These are phyloP conservation scores for Naegleria lovaniensis DNA, from an alignment of 208 protist genomes.

Conservation along the genomic window DNA sequence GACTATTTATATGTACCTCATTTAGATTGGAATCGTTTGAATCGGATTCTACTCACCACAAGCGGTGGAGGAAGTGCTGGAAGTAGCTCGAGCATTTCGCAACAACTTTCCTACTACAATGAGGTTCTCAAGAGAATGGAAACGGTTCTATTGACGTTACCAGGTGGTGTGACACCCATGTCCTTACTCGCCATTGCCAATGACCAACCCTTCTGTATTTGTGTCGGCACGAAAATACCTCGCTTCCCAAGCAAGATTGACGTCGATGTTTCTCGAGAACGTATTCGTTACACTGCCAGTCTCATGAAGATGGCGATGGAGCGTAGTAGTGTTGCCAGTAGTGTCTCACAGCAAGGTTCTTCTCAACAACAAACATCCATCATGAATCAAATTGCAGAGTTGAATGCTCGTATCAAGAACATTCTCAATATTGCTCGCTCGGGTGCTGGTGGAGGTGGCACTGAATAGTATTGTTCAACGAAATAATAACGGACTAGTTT, in stretches of 20 bases:
- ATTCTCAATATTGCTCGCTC: not conserved
- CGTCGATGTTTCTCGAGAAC: slow-evolving; percentile 1
- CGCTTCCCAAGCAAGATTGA: not conserved
- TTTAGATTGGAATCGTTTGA: slow-evolving; percentile 15
- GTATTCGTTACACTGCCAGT: not conserved
- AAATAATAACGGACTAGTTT: not conserved
- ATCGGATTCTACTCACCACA: not conserved
- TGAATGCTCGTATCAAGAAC: not conserved
- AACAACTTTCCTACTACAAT: not conserved
- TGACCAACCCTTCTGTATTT: slow-evolving; percentile 17
- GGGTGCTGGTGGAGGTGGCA: not conserved
- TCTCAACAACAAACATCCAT: not conserved
- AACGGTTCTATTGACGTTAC: not conserved
- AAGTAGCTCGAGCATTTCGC: no score
- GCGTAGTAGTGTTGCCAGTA: not conserved
- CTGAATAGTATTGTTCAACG: not conserved
- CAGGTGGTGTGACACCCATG: not conserved
- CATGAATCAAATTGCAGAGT: not conserved
- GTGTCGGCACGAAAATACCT: slow-evolving; percentile 19
- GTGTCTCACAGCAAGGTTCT: not conserved
- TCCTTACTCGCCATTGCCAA: not conserved
- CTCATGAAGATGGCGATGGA: slow-evolving; percentile 20
- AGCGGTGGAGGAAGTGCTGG: not conserved
- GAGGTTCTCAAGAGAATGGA: slow-evolving; percentile 23
- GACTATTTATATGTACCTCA: slow-evolving; percentile 27